These are phyloP conservation scores for Schizochytrium sp. DNA, from an alignment of 108 stramenopile species.

Conservation along the genomic window DNA sequence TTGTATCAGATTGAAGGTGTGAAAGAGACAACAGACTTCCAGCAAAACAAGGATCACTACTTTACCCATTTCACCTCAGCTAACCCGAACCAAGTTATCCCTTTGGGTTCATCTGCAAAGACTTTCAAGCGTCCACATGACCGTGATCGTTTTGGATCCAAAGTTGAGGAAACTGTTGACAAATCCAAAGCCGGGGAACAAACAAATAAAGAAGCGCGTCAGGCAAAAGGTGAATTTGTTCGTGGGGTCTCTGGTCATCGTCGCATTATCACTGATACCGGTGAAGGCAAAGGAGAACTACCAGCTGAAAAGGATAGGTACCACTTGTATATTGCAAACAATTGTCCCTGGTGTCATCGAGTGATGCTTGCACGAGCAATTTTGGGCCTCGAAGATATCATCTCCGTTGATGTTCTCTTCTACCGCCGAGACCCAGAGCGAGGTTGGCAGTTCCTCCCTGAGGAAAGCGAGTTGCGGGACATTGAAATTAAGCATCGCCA, in stretches of 20 bases:
- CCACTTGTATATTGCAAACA: constrained; percentile 90
- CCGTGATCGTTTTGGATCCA: not conserved
- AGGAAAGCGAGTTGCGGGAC: not conserved
- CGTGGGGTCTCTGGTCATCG: constrained; percentile 47
- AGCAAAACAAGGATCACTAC: constrained; percentile 95
- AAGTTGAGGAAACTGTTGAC: not conserved
- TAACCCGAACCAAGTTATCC: constrained; percentile 2
- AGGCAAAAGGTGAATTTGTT: constrained; percentile 36
- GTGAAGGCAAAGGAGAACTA: constrained; percentile 52
- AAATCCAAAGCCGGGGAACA: not conserved
- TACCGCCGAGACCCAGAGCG: constrained; percentile 7
- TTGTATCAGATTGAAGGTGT: constrained; percentile 91
- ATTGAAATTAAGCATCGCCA: not conserved
- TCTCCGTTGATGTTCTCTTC: constrained; percentile 60
- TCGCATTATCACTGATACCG: not conserved
- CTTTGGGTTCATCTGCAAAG: not conserved
- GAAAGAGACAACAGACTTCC: constrained; percentile 87
- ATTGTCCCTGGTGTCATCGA: constrained; percentile 89
- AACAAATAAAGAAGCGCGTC: not conserved
- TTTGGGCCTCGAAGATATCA: constrained; percentile 71
- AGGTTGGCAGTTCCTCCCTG: constrained; percentile 50
- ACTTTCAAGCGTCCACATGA: not conserved
- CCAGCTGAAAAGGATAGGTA: constrained; percentile 80
- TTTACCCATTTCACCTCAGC: constrained; percentile 48
- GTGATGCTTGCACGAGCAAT: constrained; percentile 73